Percentiles rank a stretch among this genome's conserved stretches.
Evolutionary conservation across 1,284 basidiomycete genomes (phyloP).

Genomic region (Ceratobasidium theobromae): DNA sequence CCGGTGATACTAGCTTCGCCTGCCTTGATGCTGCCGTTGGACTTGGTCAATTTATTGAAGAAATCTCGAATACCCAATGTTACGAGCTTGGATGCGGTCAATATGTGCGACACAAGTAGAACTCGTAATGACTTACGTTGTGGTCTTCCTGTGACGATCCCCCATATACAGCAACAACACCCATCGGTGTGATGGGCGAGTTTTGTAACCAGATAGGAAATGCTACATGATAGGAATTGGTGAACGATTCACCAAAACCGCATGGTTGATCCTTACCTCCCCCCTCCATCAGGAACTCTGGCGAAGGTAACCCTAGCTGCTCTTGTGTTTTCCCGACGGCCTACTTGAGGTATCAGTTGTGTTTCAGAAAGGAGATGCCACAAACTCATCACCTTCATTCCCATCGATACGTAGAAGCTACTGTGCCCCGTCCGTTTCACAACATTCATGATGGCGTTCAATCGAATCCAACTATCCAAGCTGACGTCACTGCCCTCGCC

Average conservation of each 20-base stretch:
- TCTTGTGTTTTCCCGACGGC: slow-evolving; percentile 62
- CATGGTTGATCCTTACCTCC: slow-evolving; percentile 57
- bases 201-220: slow-evolving; percentile 52
- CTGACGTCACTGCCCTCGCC: slow-evolving; percentile 74
- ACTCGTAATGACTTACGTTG: slow-evolving; percentile 6
- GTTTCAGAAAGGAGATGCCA: neutral
- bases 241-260: slow-evolving; percentile 16
- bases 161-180: slow-evolving; percentile 75
- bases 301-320: slow-evolving; percentile 62
- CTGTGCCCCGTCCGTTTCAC: slow-evolving; percentile 73
- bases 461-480: slow-evolving; percentile 71
- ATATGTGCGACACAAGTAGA: neutral
- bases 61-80: slow-evolving; percentile 28
- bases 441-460: slow-evolving; percentile 76
- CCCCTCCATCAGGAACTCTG: slow-evolving; percentile 63
- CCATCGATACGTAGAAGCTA: slow-evolving; percentile 18
- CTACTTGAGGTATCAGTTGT: slow-evolving; percentile 46
- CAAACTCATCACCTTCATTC: neutral
- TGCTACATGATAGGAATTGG: slow-evolving; percentile 31
- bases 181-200: slow-evolving; percentile 77
- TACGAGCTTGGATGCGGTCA: neutral
- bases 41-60: slow-evolving; percentile 28
- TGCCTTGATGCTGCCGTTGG: slow-evolving; percentile 18
- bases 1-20: slow-evolving; percentile 10
- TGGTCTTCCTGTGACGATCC: slow-evolving; percentile 74